Evolutionary conservation across 2,329 filamentous ascomycete genomes (phyloP), one percentile per base, ranked within the genome.

Genomic region (Fusarium pseudocircinatum): DNA sequence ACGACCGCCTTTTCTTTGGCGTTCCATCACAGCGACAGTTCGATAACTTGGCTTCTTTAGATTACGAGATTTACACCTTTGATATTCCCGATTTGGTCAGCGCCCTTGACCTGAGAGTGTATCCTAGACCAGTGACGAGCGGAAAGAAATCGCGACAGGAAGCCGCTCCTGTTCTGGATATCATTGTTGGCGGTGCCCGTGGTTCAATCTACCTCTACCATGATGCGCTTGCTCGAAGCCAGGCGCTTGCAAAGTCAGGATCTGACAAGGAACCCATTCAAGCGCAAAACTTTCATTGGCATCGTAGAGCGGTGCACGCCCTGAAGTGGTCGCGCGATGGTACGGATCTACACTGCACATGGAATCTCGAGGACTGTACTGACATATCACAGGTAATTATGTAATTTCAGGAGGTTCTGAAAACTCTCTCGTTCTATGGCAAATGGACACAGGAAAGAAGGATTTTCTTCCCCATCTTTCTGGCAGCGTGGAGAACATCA

Each of bases 291-390:
- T 86, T 95, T 60, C 96, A 98, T 81, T 99, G 96, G 96, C 96
- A 99, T 82, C 89, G 95, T 76, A 91, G 92, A 75, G 90, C 92
- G 54, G 95, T 98, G 14, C 92, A 93, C 76, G 89, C 94, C 15
- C 87, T 97, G 65, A 97, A 96, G 82, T 98, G 95, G 93, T 98
- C 96, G 20, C 87, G 87, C 75, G 96, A 99, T 86, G 95, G 96
- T 94, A 87, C 44, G 80, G 61, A 37, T 50, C 30, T 9, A 42
- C 20, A 42, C 26, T 40, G 15, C 36, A 15, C 26, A 42, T n/a
- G 32, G 46, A 12, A 22, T 36, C 24, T 5, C 11, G 3, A 30
- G 37, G 3, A 20, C 28, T 22, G 7, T 69, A 73, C 84, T 84
- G 69, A 84, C 77, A 52, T 53, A 49, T 56, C 14, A 20, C 75